phyloP scores from a whole-genome alignment of 176 grass and related monocot species.

The Phragmites australis region DNA sequence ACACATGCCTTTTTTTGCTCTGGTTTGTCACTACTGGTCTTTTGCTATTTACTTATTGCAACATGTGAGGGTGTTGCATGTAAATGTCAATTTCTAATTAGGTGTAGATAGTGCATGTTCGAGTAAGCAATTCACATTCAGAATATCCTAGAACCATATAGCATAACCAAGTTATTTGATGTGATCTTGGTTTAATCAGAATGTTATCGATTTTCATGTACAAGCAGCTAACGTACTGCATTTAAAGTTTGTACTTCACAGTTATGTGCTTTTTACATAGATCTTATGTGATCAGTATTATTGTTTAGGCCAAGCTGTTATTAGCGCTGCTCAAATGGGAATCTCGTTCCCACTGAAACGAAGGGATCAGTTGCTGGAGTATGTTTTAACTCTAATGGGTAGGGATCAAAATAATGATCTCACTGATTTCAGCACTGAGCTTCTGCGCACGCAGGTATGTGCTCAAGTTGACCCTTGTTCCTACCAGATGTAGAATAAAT shows the following conservation, averaged over 20 bases:
- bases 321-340: slow-evolving; percentile 89
- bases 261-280: slow-evolving; percentile 17
- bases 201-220: not conserved
- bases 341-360: slow-evolving; percentile 93
- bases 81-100: not conserved
- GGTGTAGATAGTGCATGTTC: not conserved
- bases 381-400: slow-evolving; percentile 96
- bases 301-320: slow-evolving; percentile 75
- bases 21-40: slow-evolving; percentile 16
- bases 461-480: slow-evolving; percentile 26
- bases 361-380: slow-evolving; percentile 94
- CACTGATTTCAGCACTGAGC: slow-evolving; percentile 80
- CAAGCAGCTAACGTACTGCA: slow-evolving; percentile 26
- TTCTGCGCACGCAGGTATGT: slow-evolving; percentile 84
- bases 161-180: not conserved
- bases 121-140: not conserved
- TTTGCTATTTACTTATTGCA: slow-evolving; percentile 21
- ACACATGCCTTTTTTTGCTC: not conserved
- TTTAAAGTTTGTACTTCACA: slow-evolving; percentile 1
- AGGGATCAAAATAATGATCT: slow-evolving; percentile 92
- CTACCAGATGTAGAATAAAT: slow-evolving; percentile 18
- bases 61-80: not conserved
- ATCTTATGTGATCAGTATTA: slow-evolving; percentile 31
- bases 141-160: slow-evolving; percentile 14
- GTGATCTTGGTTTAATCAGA: not conserved